Evolutionary conservation across 768 basidiomycete species (phyloP).

Genomic region (Boletus fagicola): DNA sequence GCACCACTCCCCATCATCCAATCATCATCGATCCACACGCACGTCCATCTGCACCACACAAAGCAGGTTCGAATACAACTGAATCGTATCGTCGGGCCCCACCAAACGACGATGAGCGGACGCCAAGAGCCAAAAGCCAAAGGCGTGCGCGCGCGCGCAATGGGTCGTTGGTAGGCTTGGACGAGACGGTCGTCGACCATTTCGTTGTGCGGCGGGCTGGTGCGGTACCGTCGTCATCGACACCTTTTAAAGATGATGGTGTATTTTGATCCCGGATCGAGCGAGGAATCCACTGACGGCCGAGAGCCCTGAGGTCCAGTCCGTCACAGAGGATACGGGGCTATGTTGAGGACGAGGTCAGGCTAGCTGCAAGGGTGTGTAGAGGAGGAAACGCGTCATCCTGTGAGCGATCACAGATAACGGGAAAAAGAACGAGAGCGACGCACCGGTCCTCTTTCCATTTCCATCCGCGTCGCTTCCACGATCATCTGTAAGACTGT

Average conservation of each 20-base stretch:
- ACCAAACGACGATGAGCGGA: too few relatives aligned
- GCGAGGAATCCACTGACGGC: neutral
- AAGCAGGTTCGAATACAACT: too few relatives aligned
- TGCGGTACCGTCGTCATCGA: slow-evolving; percentile 12
- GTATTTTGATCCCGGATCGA: slow-evolving; percentile 7
- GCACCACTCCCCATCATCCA: neutral
- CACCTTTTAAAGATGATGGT: slow-evolving; percentile 7
- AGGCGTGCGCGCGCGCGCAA: too few relatives aligned
- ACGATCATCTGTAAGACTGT: neutral
- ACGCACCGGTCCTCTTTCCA: neutral
- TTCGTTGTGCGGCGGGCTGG: neutral
- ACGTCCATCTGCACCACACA: too few relatives aligned
- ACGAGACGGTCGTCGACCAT: too few relatives aligned
- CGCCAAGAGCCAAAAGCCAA: too few relatives aligned
- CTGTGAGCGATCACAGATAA: neutral
- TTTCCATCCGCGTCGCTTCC: neutral
- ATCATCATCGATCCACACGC: slow-evolving; percentile 1
- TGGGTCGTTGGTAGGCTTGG: too few relatives aligned
- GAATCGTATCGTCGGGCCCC: too few relatives aligned
- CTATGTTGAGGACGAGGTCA: too few relatives aligned
- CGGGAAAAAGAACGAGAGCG: neutral
- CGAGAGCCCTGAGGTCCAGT: neutral
- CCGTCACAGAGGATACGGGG: neutral
- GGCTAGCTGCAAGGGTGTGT: neutral
- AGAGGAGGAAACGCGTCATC: neutral